These are phyloP conservation scores for Claviceps fusiformis DNA, from an alignment of 2,329 filamentous ascomycete species.

Conservation along the genomic window DNA sequence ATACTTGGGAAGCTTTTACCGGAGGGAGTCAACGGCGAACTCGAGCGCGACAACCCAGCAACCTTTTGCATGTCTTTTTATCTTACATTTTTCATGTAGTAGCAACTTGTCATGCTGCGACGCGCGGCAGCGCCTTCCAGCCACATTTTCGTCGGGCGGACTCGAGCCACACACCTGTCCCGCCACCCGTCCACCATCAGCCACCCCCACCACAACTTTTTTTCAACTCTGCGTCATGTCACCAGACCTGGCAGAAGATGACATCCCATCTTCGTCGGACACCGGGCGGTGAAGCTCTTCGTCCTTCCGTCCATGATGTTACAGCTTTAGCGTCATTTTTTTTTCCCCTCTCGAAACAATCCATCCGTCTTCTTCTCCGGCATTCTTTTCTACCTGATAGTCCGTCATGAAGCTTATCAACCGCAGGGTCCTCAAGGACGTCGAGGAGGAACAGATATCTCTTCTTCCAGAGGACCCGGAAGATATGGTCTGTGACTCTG, in stretches of 20 bases:
- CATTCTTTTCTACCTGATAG: background rate
- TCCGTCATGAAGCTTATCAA: conserved; percentile 27
- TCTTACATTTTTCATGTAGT: too few relatives aligned
- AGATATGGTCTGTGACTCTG: conserved; percentile 26
- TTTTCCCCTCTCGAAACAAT: too few relatives aligned
- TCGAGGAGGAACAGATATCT: conserved; percentile 27
- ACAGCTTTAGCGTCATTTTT: background rate
- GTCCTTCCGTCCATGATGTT: background rate
- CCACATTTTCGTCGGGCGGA: background rate
- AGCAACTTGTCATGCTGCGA: background rate
- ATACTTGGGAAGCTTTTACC: too few relatives aligned
- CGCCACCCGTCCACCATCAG: background rate
- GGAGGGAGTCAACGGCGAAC: too few relatives aligned
- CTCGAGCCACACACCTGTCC: background rate
- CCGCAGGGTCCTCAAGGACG: conserved; percentile 22
- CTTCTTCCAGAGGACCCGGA: conserved; percentile 31
- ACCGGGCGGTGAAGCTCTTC: background rate
- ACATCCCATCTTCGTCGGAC: background rate
- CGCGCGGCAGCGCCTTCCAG: background rate
- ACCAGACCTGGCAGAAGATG: background rate
- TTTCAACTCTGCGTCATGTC: background rate
- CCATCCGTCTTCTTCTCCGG: background rate
- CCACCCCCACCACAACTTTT: conserved; percentile 5
- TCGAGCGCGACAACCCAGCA: too few relatives aligned
- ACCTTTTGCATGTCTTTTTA: too few relatives aligned